Evolutionary conservation across 176 grass and related monocot species (phyloP), one percentile per base, ranked within the genome.

Genomic region (Eragrostis curvula): DNA sequence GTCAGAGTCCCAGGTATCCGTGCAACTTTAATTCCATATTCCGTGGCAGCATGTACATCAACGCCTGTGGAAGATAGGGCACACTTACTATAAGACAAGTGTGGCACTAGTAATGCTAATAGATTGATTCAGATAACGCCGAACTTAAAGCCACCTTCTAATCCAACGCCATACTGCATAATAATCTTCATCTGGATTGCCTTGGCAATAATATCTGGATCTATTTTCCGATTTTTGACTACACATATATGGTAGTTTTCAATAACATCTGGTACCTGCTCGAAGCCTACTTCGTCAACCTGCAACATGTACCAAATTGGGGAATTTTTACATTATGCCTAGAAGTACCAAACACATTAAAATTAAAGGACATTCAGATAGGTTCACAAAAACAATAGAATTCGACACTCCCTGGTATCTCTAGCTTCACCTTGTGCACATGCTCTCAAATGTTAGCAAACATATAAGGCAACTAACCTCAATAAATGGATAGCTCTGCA

Each of bases 131-230:
- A 70, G 13, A 71, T 73, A 79, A 79, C 16, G 58, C 18, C 23
- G 64, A 79, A 1, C 79, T 60, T 39, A 52, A 36, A 69, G 58
- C 73, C 48, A 98, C 96, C 96, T 93, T 98, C 96, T 80, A 98
- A 74, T 48, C 96, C 96, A 62, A 98, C 96, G 76, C 92, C 96
- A 88, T 86, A 98, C 68, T 98, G 96, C 90, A 98, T 87, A 70
- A 95, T 87, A 78, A 98, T 86, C 77, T 98, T 98, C 90, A 91
- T 88, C 47, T 95, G 85, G 79, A 66, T 84, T 79, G 96, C 96
- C 87, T 91, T 98, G 60, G 90, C 83, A 57, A 98, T 93, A 62
- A 86, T 61, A 83, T 81, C 56, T 16, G 90, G 91, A 80, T 93
- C 96, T 63, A 98, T 58, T 52, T 72, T 47, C 43, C 25, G 66